These are phyloP conservation scores for Cymbopogon flexuosus DNA, from an alignment of 202 grass and related monocot genomes.

Conservation along the genomic window DNA sequence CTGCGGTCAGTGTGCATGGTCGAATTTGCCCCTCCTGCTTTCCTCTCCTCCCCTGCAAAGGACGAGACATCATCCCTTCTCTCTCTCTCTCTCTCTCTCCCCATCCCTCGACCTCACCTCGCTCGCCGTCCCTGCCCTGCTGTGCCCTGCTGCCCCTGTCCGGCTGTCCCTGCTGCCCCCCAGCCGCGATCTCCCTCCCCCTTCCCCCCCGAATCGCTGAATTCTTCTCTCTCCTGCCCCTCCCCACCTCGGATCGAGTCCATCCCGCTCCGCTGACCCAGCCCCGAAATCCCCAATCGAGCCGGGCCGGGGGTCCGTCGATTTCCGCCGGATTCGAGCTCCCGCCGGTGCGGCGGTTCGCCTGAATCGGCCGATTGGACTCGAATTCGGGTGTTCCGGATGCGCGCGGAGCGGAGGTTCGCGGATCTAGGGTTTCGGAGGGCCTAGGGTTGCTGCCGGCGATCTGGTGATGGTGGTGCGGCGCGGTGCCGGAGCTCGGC, in stretches of 20 bases:
- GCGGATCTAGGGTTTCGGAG: conserved; percentile 51
- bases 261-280: neutral
- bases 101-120: conserved; percentile 17
- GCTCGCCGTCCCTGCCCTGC: conserved; percentile 19
- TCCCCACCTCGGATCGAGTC: conserved; percentile 30
- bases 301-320: neutral
- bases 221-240: neutral
- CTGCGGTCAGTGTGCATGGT: neutral
- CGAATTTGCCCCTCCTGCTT: conserved; percentile 24
- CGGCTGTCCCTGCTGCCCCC: neutral
- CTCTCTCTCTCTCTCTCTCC: neutral
- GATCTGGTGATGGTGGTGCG: conserved; percentile 54
- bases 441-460: conserved; percentile 35
- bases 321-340: conserved; percentile 35
- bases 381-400: conserved; percentile 18
- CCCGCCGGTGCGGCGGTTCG: neutral
- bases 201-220: neutral
- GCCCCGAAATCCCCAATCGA: conserved; percentile 18
- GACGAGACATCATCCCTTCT: conserved; percentile 1
- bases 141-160: neutral
- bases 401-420: neutral
- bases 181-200: conserved; percentile 38
- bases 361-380: neutral
- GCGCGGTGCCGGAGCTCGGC: conserved; percentile 28
- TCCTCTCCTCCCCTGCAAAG: conserved; percentile 29